Evolutionary conservation across 345 rosid genomes (phyloP), one percentile per base, ranked within the genome.

Genomic region (Garcia nutans): DNA sequence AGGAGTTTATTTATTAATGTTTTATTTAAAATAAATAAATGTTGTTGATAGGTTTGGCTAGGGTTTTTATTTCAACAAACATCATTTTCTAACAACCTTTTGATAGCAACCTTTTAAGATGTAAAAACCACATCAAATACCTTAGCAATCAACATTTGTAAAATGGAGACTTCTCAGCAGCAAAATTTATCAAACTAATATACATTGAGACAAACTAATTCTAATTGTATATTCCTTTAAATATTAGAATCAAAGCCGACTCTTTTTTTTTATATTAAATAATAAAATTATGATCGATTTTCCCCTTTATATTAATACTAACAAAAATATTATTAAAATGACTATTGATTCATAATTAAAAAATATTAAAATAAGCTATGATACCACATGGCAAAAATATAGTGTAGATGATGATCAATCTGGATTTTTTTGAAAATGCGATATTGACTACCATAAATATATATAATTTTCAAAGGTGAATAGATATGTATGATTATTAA

Each of bases 31-130:
- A 28, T 28, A 28, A 28, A 28, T 28, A 28, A 19, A 10, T 6
- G 68, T 22, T 23, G 54, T 59, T 71, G 81, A 85, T 37, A 74
- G 80, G 79, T 78, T 8, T 78, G 70, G 74, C 77, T 78, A 80
- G 82, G 87, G 85, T 82, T 87, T 82, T 77, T 58, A 69, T 81
- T 79, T 83, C 85, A 87, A 83, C 77, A 79, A 47, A 84, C 78
- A 77, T 86, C 88, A 69, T 59, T 82, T 72, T 90, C 89, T 77
- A 70, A 31, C 88, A 77, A 83, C 86, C 74, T 71, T 42, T 73
- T 81, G 89, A 88, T 81, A 47, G 83, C 72, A 76, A 87, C 84
- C 16, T 68, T 75, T 56, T 68, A 63, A 85, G 87, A 82, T 83
- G 75, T 23, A 74, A 82, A 78, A 73, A 64, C 75, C 68, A 75